phyloP scores from a whole-genome alignment of 179 eudicot genomes.

The Spergularia azorica region DNA sequence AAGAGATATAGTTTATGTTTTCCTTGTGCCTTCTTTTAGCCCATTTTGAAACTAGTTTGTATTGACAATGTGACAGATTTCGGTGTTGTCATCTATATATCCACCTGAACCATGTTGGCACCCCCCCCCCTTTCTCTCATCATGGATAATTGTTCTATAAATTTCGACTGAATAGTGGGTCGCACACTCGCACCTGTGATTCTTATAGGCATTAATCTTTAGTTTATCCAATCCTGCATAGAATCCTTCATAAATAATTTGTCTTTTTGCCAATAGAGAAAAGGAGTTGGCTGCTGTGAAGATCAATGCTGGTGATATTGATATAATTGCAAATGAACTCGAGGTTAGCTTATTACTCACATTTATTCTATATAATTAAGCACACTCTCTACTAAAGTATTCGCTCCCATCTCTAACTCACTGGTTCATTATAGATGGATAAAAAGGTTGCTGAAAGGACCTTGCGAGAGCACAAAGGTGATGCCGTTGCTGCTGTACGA shows the following conservation, averaged over 20 bases:
- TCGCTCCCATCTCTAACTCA: background rate
- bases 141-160: background rate
- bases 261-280: conserved; percentile 51
- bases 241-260: background rate
- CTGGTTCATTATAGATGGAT: conserved; percentile 56
- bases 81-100: no score
- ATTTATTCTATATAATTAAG: background rate
- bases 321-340: conserved; percentile 83
- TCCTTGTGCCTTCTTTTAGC: no score
- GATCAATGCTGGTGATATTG: conserved; percentile 86
- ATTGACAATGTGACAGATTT: no score
- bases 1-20: no score
- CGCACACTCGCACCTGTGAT: background rate
- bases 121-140: background rate
- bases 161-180: background rate
- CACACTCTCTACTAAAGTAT: background rate
- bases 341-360: conserved; percentile 51
- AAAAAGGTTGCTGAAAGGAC: conserved; percentile 96
- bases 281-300: conserved; percentile 97
- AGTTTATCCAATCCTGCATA: background rate
- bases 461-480: conserved; percentile 93
- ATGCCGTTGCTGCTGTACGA: conserved; percentile 94
- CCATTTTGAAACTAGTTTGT: no score
- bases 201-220: background rate
- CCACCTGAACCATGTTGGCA: no score